Base-by-base conservation (phyloP, 345 rosid species). In the Acer yangbiense region DNA sequence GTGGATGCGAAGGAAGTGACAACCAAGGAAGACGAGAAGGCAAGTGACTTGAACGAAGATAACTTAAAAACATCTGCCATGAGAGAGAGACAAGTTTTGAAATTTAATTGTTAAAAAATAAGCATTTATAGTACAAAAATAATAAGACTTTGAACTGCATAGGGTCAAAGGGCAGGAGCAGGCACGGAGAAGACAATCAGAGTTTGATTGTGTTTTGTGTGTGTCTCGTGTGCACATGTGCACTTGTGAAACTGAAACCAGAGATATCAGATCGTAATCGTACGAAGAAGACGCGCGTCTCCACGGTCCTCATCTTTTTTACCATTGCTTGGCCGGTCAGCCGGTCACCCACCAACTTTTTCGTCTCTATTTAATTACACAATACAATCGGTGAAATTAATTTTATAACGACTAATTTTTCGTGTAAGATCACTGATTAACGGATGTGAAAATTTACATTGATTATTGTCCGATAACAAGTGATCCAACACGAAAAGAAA, bases 21-120 rank as follows among this genome's bases (percentile, higher is more conserved):
- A 29, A 88, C 58, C 35, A 20, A 50, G 54, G 82, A 81, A 68
- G 81, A 81, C 25, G 94, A 80, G 69, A 85, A 80, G 74, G 87
- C 79, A 80, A 86, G 81, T 1, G 90, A 83, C 65, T 79, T 84
- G 54, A 78, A 72, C 7, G 88, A 82, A 46, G 85, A 77, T n/a
- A 85, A 82, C 72, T 82, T 65, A 78, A 88, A 73, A 82, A 81
- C 91, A 85, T 87, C 94, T 65, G 93, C 95, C 97, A 93, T 93
- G 50, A 69, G 73, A 65, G 9, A 75, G 23, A 63, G 39, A 61
- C 11, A 4, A 8, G 65, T 20, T 12, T 29, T 39, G 16, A 12
- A 35, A n/a, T 57, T 6, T 48, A 29, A 43, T 41, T 20, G 5
- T 64, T 27, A 5, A 9, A 48, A 27, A 39, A 3, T 14, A 20